Conservation (phyloP, 192 early-diverging fungal species). For the Mortierella claussenii region DNA sequence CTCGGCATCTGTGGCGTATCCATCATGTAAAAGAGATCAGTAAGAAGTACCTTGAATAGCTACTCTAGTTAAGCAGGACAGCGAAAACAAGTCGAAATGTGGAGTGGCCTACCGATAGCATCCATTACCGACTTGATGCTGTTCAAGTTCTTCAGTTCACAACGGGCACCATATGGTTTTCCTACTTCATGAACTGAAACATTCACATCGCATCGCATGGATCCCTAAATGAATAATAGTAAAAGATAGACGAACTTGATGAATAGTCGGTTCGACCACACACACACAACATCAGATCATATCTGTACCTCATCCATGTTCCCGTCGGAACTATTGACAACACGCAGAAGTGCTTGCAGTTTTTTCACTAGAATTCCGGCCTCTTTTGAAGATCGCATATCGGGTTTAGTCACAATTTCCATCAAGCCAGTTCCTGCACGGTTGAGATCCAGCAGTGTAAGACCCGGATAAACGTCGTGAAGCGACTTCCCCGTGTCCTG, state of each 20-base stretch:
- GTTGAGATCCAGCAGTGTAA: conserved; percentile 86
- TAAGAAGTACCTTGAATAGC: neutral
- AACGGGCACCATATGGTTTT: conserved; percentile 68
- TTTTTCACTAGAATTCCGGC: conserved; percentile 82
- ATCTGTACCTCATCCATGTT: conserved; percentile 84
- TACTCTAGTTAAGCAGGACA: no score
- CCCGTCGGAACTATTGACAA: conserved; percentile 75
- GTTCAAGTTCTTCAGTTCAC: conserved; percentile 87
- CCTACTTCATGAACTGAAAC: conserved; percentile 78
- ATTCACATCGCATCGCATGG: conserved; percentile 93
- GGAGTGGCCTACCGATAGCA: conserved; percentile 66
- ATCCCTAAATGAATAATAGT: conserved; percentile 72
- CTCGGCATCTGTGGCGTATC: conserved; percentile 73
- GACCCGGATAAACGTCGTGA: conserved; percentile 66
- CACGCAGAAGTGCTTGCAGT: conserved; percentile 77
- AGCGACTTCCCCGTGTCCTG: conserved; percentile 93
- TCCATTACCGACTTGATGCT: conserved; percentile 73
- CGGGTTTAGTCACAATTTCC: conserved; percentile 93
- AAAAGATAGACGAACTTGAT: no score
- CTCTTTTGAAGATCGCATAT: conserved; percentile 79
- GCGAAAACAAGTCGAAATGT: no score
- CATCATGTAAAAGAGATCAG: neutral
- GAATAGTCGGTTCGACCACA: neutral
- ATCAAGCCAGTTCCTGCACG: conserved; percentile 87
- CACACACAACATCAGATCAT: no score